A percentile compares a stretch with the other conserved stretches of the same genome.
Conservation (phyloP, 352 stramenopile species). For the Thraustotheca clavata region DNA sequence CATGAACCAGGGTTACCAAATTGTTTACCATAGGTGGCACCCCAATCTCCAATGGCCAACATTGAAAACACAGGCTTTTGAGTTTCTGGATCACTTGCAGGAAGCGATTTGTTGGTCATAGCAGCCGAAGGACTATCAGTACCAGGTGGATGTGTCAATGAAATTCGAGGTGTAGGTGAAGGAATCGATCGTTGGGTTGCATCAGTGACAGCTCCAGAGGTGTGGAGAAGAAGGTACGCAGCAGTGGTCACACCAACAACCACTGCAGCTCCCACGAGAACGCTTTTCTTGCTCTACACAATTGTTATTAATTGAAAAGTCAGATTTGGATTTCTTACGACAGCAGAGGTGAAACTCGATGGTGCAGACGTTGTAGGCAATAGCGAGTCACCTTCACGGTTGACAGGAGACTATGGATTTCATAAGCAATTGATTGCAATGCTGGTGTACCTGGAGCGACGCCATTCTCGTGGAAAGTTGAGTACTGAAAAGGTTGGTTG, state of each 20-base stretch:
- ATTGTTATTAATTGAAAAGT: background rate
- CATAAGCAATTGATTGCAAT: background rate
- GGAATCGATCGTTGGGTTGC: background rate
- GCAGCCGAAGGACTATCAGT: background rate
- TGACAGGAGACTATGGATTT: background rate
- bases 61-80: conserved; percentile 26
- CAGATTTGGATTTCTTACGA: background rate
- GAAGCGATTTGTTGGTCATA: background rate
- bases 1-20: conserved; percentile 34
- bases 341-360: background rate
- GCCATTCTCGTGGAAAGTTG: conserved; percentile 4
- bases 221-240: conserved; percentile 4
- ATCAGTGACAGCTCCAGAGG: background rate
- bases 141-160: background rate
- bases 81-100: conserved; percentile 2
- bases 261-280: background rate
- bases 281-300: conserved; percentile 11
- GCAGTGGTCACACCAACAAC: background rate
- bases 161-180: background rate
- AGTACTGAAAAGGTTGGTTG: background rate
- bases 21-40: conserved; percentile 28
- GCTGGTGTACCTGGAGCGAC: background rate
- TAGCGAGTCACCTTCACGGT: conserved; percentile 7
- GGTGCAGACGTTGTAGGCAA: background rate
- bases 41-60: conserved; percentile 58